Percentiles rank a stretch among this genome's conserved stretches.
Evolutionary conservation across 2,329 filamentous ascomycete genomes (phyloP).

Genomic region (Fusarium clavum): DNA sequence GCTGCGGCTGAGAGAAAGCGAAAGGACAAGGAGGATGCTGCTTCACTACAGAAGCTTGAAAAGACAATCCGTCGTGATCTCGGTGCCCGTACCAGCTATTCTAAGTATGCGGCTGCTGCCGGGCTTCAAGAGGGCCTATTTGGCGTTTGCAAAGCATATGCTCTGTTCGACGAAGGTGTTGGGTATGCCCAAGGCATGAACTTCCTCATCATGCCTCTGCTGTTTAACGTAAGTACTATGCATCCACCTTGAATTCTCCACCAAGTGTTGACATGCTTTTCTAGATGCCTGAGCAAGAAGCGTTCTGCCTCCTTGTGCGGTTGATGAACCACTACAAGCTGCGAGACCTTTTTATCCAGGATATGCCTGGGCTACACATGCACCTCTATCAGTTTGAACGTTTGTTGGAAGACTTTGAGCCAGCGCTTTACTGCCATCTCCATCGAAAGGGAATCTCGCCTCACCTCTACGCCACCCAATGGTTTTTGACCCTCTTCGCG

Average conservation of each 20-base stretch:
- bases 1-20: constrained; percentile 77
- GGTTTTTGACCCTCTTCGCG: constrained; percentile 98
- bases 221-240: constrained; percentile 81
- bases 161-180: constrained; percentile 91
- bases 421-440: constrained; percentile 93
- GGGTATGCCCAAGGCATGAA: constrained; percentile 99
- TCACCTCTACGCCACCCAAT: constrained; percentile 96
- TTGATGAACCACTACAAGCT: constrained; percentile 97
- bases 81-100: constrained; percentile 93
- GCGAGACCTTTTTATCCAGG: constrained; percentile 91
- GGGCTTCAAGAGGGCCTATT: constrained; percentile 94
- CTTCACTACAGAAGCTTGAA: constrained; percentile 82
- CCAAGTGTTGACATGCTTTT: constrained; percentile 17
- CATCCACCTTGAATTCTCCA: too few species aligned
- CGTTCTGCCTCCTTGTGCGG: constrained; percentile 91
- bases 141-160: constrained; percentile 97
- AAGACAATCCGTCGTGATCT: constrained; percentile 92
- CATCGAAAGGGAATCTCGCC: constrained; percentile 87
- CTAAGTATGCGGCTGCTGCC: constrained; percentile 91
- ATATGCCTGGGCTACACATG: constrained; percentile 96
- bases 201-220: constrained; percentile 93
- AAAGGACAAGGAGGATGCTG: constrained; percentile 81
- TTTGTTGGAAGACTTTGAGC: constrained; percentile 91
- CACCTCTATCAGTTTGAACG: constrained; percentile 96
- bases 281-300: constrained; percentile 95